These are phyloP conservation scores for Teratosphaeria nubilosa DNA, from an alignment of 2,329 filamentous ascomycete genomes.

Conservation along the genomic window DNA sequence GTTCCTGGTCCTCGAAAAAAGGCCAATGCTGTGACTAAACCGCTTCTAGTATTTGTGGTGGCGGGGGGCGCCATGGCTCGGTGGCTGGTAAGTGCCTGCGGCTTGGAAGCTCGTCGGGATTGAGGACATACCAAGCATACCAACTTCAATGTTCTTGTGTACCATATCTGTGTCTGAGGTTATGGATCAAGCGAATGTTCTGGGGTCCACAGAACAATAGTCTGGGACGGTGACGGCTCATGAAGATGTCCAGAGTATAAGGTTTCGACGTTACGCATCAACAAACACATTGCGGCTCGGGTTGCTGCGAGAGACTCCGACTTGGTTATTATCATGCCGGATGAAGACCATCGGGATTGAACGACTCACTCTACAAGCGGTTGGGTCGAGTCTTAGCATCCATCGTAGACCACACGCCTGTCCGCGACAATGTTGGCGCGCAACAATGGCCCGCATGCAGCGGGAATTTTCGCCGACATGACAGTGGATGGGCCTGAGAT, in stretches of 20 bases:
- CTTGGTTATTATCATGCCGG: background rate
- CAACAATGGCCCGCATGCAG: slow-evolving; percentile 50
- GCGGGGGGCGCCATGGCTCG: background rate
- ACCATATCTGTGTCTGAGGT: background rate
- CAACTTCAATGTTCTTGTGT: background rate
- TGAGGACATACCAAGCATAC: background rate
- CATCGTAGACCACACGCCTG: background rate
- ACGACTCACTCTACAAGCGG: background rate
- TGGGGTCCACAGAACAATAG: background rate
- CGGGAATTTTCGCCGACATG: slow-evolving; percentile 92
- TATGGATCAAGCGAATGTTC: background rate
- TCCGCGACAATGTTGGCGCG: slow-evolving; percentile 1
- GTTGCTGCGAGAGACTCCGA: background rate
- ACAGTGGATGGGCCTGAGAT: slow-evolving; percentile 86
- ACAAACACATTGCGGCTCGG: background rate
- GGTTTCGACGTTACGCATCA: background rate
- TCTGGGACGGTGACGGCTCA: background rate
- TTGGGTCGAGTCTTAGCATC: background rate
- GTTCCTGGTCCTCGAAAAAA: background rate
- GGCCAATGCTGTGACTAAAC: background rate
- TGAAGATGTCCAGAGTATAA: background rate
- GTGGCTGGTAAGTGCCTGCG: background rate
- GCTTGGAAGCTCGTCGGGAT: background rate
- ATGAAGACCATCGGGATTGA: background rate
- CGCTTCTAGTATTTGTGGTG: background rate